Evolutionary conservation across 306 rosid species (phyloP).

Genomic region (Cucurbita moschata): DNA sequence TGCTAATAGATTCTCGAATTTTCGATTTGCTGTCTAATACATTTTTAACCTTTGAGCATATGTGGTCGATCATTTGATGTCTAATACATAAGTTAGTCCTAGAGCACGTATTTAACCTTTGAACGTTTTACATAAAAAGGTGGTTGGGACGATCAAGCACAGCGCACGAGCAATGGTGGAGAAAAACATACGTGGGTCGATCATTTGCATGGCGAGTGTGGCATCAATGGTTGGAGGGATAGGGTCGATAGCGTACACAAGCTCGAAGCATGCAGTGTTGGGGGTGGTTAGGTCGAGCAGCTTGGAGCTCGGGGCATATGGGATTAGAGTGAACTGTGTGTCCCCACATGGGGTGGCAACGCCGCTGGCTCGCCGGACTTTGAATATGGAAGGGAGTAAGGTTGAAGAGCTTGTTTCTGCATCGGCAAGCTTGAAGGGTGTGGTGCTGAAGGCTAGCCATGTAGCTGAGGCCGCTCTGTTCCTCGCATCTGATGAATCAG

Average conservation of each 20-base stretch:
- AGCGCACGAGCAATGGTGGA: neutral
- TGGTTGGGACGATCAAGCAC: neutral
- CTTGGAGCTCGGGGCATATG: neutral
- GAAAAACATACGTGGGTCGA: neutral
- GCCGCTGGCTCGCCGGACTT: constrained; percentile 31
- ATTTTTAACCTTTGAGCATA: too few species aligned
- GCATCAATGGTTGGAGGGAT: neutral
- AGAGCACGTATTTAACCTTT: too few species aligned
- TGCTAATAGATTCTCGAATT: too few species aligned
- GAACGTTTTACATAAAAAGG: neutral
- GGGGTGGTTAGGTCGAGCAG: neutral
- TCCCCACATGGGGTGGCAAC: constrained; percentile 57
- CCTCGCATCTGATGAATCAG: constrained; percentile 67
- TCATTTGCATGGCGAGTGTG: neutral
- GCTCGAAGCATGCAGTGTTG: neutral
- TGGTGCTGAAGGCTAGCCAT: constrained; percentile 58
- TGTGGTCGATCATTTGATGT: too few species aligned
- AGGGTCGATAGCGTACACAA: neutral
- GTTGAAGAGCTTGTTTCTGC: constrained; percentile 26
- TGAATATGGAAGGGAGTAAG: constrained; percentile 19
- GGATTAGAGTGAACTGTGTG: neutral
- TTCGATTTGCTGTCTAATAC: too few species aligned
- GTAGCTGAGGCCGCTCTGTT: constrained; percentile 69
- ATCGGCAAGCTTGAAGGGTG: constrained; percentile 48
- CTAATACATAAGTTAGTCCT: too few species aligned